Evolutionary conservation across 2,329 filamentous ascomycete species (phyloP).

Genomic region (Westerdykella ornata): DNA sequence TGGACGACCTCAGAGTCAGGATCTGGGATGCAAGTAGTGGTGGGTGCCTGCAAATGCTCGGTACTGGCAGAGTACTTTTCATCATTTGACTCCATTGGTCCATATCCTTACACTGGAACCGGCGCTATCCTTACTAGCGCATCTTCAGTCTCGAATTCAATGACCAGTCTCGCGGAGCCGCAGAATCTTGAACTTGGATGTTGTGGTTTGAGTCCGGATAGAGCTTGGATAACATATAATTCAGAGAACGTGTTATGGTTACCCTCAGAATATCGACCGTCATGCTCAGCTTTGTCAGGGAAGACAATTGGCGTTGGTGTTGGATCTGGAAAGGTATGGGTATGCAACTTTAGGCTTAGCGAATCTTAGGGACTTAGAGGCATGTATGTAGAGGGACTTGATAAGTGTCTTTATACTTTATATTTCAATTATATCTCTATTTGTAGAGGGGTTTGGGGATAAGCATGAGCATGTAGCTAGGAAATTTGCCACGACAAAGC

Average conservation of each 20-base stretch:
- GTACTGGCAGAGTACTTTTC: slow-evolving; percentile 4
- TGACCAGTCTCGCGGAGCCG: slow-evolving; percentile 3
- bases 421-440: no score
- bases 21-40: slow-evolving; percentile 10
- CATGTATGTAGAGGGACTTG: background rate
- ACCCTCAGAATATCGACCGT: slow-evolving; percentile 13
- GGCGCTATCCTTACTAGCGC: slow-evolving; percentile 5
- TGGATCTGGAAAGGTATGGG: slow-evolving; percentile 11
- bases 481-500: no score
- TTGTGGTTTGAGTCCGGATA: slow-evolving; percentile 7
- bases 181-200: slow-evolving; percentile 6
- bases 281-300: slow-evolving; percentile 6
- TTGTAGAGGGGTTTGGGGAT: no score
- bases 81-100: slow-evolving; percentile 15
- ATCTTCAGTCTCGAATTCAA: background rate
- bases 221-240: slow-evolving; percentile 13
- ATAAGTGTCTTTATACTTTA: no score
- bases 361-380: background rate
- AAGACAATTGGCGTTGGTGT: slow-evolving; percentile 9
- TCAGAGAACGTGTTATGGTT: slow-evolving; percentile 12
- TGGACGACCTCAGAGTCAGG: slow-evolving; percentile 2
- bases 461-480: no score
- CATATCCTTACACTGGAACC: slow-evolving; percentile 15
- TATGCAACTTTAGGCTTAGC: slow-evolving; percentile 5
- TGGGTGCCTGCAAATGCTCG: slow-evolving; percentile 7